Evolutionary conservation across 2,329 filamentous ascomycete species (phyloP), one percentile per base, ranked within the genome.

Genomic region (Scleromitrula shiraiana): DNA sequence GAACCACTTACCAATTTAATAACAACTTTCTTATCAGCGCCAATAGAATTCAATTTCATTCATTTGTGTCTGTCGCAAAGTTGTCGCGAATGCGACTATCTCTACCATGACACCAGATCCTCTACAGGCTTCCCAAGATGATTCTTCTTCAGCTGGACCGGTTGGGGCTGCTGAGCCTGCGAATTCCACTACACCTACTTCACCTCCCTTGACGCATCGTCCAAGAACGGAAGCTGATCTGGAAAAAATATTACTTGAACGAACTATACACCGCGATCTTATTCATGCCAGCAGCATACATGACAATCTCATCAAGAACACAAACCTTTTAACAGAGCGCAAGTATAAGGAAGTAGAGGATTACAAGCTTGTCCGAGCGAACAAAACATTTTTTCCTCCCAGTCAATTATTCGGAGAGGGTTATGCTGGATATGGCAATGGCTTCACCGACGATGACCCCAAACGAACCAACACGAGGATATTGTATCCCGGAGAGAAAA

Each of bases 391-490:
- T 63, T 82, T 79, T 49, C 73, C 76, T 3, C 70, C 77, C 1
- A 72, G 69, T 56, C 74, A 70, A 56, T 72, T 81, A 52, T 88
- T 73, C 68, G 85, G 74, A 67, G 79, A 74, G 58, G 93, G 93
- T 46, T 98, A 95, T 65, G 82, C 79, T 62, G 91, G 90, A 37
- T 95, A 85, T 62, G 91, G 87, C 56, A 97, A 97, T 70, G 84
- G 85, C 52, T 75, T 80, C 59, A 96, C 91, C 24, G 88, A 90
- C 60, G 82, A 78, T 41, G 73, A 73, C 45, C 76, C 83, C 37
- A 76, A 79, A 53, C 33, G 15, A 36, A 36, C 17, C 3, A 15
- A 29, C 35, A 41, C 38, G 0, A 50, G 47, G 32, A 72, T 97
- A 51, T 67, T 95, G 37, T 97, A 97, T 68, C 90, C 90, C 19